Conservation (phyloP, 371 early-diverging fungal genomes). For the Mortierella sp. region DNA sequence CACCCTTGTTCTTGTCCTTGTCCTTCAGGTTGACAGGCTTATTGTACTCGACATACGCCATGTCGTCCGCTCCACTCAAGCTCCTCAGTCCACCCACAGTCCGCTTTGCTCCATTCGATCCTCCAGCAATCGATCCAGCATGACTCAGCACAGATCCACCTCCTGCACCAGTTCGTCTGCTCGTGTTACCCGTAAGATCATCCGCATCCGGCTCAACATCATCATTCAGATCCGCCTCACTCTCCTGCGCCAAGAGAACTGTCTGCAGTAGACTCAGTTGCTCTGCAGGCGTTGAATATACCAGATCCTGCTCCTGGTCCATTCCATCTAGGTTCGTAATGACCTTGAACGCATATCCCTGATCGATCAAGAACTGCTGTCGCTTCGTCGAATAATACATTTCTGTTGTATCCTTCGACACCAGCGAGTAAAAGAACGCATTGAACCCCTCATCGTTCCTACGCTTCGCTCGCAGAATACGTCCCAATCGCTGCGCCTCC, state of each 20-base stretch:
- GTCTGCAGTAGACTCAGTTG: constrained; percentile 92
- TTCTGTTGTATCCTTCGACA: constrained; percentile 99
- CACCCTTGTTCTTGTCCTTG: constrained; percentile 55
- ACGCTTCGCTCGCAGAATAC: constrained; percentile 98
- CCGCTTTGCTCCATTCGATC: constrained; percentile 39
- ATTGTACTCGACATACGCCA: constrained; percentile 93
- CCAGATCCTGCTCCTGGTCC: constrained; percentile 79
- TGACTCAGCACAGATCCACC: constrained; percentile 44
- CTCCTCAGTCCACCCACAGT: constrained; percentile 79
- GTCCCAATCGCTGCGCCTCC: constrained; percentile 98
- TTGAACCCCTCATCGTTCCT: constrained; percentile 97
- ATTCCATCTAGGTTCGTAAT: constrained; percentile 85
- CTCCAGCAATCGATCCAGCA: constrained; percentile 26
- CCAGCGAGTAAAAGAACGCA: constrained; percentile 98
- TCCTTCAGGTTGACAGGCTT: constrained; percentile 42
- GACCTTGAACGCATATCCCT: constrained; percentile 99
- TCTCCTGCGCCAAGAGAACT: constrained; percentile 86
- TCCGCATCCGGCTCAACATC: constrained; percentile 62
- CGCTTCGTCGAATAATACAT: constrained; percentile 99
- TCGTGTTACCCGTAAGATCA: constrained; percentile 56
- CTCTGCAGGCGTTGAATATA: constrained; percentile 76
- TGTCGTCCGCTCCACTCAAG: constrained; percentile 91
- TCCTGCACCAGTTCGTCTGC: constrained; percentile 40
- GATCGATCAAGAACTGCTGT: constrained; percentile 99
- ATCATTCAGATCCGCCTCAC: constrained; percentile 71